Percentiles rank a stretch among this genome's conserved stretches.
Conservation (phyloP, 352 stramenopile species). For the Peronosclerospora sorghi region DNA sequence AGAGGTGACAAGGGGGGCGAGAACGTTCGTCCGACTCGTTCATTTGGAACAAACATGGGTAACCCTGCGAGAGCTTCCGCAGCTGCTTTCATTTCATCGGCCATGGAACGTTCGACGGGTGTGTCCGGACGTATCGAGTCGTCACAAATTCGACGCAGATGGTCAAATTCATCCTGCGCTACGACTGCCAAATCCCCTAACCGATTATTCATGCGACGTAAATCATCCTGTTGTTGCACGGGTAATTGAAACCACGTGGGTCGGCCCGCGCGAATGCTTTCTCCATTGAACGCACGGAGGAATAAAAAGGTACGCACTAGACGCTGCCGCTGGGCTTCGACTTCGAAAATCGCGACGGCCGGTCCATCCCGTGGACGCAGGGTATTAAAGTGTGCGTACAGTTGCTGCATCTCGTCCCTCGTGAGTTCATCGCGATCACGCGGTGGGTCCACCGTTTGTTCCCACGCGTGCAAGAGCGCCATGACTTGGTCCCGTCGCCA, state of each 20-base stretch:
- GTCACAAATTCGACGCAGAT: slow-evolving; percentile 17
- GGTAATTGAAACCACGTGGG: slow-evolving; percentile 22
- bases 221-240: slow-evolving; percentile 10
- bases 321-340: slow-evolving; percentile 22
- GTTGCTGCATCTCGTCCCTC: slow-evolving; percentile 5
- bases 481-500: slow-evolving; percentile 25
- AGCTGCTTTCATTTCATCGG: slow-evolving; percentile 23
- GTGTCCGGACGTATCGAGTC: no score
- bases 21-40: slow-evolving; percentile 2
- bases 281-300: slow-evolving; percentile 14
- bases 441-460: slow-evolving; percentile 9
- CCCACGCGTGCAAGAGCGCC: slow-evolving; percentile 24
- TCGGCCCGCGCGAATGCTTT: slow-evolving; percentile 2
- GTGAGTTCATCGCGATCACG: slow-evolving; percentile 21
- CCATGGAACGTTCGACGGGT: slow-evolving; percentile 8
- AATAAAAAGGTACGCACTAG: slow-evolving; percentile 21
- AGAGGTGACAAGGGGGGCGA: slow-evolving; percentile 9
- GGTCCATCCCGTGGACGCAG: slow-evolving; percentile 11
- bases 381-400: slow-evolving; percentile 13
- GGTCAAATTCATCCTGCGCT: slow-evolving; percentile 10
- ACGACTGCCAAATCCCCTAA: slow-evolving; percentile 16
- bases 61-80: slow-evolving; percentile 24
- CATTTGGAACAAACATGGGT: slow-evolving; percentile 13
- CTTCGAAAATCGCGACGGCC: slow-evolving; percentile 4
- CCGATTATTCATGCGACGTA: slow-evolving; percentile 15